phyloP scores from a whole-genome alignment of 805 yeast species.

The Clavispora vitiphila region DNA sequence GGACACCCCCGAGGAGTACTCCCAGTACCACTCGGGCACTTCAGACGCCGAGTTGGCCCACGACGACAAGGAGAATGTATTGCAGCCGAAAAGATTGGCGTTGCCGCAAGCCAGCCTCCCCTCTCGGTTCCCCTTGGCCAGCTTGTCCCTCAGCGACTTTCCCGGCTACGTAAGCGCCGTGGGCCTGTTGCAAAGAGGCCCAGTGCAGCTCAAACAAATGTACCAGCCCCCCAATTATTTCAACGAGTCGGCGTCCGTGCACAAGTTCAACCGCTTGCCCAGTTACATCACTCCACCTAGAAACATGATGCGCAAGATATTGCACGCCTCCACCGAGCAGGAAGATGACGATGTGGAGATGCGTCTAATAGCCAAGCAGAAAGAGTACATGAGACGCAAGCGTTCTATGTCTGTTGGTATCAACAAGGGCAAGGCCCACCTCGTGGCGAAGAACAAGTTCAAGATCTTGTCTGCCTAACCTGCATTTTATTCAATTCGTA shows the following conservation, averaged over 20 bases:
- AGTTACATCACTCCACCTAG: slow-evolving; percentile 33
- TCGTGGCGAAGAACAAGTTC: slow-evolving; percentile 30
- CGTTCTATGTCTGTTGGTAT: slow-evolving; percentile 37
- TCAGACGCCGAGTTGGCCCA: slow-evolving; percentile 9
- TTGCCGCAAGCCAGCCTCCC: slow-evolving; percentile 6
- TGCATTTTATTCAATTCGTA: background rate
- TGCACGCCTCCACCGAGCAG: slow-evolving; percentile 15
- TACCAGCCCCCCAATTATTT: slow-evolving; percentile 28
- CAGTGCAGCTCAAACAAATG: slow-evolving; percentile 19
- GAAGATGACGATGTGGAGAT: slow-evolving; percentile 19
- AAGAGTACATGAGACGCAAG: slow-evolving; percentile 19
- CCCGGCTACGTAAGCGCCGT: slow-evolving; percentile 22
- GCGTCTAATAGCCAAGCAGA: slow-evolving; percentile 17
- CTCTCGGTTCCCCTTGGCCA: slow-evolving; percentile 23
- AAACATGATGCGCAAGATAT: slow-evolving; percentile 17
- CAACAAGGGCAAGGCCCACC: slow-evolving; percentile 29
- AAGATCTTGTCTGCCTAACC: slow-evolving; percentile 11
- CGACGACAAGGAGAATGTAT: slow-evolving; percentile 38
- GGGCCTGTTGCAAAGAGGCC: slow-evolving; percentile 7
- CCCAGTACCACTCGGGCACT: slow-evolving; percentile 8
- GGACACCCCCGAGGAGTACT: slow-evolving; percentile 12
- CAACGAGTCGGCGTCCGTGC: slow-evolving; percentile 24
- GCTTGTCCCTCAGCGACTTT: slow-evolving; percentile 24
- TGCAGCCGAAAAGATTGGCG: slow-evolving; percentile 26
- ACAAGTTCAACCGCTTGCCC: slow-evolving; percentile 27